phyloP scores from a whole-genome alignment of 78 protist genomes.

The Anaeramoeba flamelloides region DNA sequence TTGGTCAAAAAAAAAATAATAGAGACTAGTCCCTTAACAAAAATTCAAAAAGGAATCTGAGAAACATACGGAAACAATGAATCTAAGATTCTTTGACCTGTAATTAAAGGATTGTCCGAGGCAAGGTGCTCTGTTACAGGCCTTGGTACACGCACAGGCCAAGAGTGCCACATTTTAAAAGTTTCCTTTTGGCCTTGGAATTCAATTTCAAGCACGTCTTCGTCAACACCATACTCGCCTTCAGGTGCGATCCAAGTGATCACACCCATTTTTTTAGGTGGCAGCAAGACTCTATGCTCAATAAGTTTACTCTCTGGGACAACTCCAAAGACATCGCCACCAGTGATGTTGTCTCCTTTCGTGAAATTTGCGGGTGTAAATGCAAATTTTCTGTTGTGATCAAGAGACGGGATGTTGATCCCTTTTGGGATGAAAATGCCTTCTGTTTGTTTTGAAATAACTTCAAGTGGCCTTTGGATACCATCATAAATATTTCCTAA shows the following conservation, averaged over 20 bases:
- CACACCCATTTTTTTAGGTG: slow-evolving; percentile 70
- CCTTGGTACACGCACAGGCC: slow-evolving; percentile 98
- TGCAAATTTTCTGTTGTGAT: slow-evolving; percentile 49
- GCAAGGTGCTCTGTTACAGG: slow-evolving; percentile 80
- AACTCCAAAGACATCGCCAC: slow-evolving; percentile 86
- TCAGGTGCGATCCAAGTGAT: slow-evolving; percentile 65
- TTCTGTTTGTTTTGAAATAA: background rate
- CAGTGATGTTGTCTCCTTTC: slow-evolving; percentile 77
- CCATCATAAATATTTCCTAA: slow-evolving; percentile 95
- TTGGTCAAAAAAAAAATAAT: no score
- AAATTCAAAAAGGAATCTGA: background rate
- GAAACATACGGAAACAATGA: slow-evolving; percentile 87
- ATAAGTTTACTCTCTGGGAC: slow-evolving; percentile 84
- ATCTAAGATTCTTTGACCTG: slow-evolving; percentile 70
- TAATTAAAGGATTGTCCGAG: slow-evolving; percentile 75
- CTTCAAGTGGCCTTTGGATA: slow-evolving; percentile 97
- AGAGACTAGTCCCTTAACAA: no score
- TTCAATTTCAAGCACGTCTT: no score
- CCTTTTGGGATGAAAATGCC: slow-evolving; percentile 97
- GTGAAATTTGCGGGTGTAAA: slow-evolving; percentile 76
- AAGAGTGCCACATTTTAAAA: slow-evolving; percentile 71
- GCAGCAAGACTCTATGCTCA: slow-evolving; percentile 75
- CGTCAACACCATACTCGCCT: slow-evolving; percentile 70
- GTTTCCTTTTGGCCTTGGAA: slow-evolving; percentile 29
- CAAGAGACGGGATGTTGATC: slow-evolving; percentile 65